Evolutionary conservation across 768 basidiomycete genomes (phyloP).

Genomic region (Auricularia sp.): DNA sequence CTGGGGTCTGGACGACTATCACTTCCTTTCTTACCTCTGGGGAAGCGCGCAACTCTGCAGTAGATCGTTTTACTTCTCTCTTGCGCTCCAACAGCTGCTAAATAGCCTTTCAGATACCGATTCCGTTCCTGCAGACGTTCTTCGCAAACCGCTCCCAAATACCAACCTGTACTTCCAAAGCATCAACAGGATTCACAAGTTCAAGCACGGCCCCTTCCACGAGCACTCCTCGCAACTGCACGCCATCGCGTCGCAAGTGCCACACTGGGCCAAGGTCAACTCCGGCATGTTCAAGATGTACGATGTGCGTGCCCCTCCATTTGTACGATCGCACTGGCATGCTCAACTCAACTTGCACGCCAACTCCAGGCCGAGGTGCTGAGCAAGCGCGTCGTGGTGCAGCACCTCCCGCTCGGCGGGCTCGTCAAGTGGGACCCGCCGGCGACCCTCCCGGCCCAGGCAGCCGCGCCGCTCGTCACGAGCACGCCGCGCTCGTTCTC

Average conservation of each 20-base stretch:
- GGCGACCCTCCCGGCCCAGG: background rate
- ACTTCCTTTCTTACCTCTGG: conserved; percentile 81
- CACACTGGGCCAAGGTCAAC: conserved; percentile 86
- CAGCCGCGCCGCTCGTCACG: background rate
- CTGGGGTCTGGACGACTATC: conserved; percentile 93
- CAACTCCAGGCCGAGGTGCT: conserved; percentile 69
- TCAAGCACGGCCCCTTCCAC: conserved; percentile 81
- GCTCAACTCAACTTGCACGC: too few relatives aligned
- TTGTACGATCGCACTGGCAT: background rate
- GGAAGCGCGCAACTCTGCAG: conserved; percentile 86
- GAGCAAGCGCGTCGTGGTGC: conserved; percentile 91
- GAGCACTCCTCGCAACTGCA: conserved; percentile 88
- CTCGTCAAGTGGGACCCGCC: conserved; percentile 53
- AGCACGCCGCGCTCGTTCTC: background rate
- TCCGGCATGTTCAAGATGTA: conserved; percentile 94
- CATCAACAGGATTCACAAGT: conserved; percentile 65
- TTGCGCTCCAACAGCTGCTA: background rate
- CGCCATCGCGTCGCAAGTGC: conserved; percentile 78
- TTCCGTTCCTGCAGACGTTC: conserved; percentile 54
- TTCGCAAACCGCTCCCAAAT: conserved; percentile 44
- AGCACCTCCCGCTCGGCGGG: conserved; percentile 83
- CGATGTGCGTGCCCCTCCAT: conserved; percentile 38
- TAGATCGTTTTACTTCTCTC: conserved; percentile 14
- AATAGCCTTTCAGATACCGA: conserved; percentile 32
- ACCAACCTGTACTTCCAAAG: conserved; percentile 77